These are phyloP conservation scores for Pseudonitzschia pungens DNA, from an alignment of 108 stramenopile species.

Conservation along the genomic window DNA sequence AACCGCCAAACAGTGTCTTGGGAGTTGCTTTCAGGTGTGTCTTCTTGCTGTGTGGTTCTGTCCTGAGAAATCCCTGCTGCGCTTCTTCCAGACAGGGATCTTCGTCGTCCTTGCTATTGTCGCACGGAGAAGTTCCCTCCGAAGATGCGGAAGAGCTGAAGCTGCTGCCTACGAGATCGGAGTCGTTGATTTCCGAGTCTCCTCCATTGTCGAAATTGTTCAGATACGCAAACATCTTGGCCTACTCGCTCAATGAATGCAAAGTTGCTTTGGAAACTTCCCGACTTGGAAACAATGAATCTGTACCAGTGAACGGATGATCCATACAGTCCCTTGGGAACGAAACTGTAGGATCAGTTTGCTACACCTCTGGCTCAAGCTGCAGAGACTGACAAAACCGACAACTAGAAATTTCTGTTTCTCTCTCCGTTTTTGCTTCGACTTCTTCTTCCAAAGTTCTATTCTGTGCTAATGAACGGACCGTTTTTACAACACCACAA, in stretches of 20 bases:
- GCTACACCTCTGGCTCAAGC: too few relatives aligned
- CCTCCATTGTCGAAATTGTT: background rate
- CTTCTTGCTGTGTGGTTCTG: background rate
- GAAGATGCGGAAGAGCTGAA: background rate
- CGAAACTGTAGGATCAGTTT: too few relatives aligned
- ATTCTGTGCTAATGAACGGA: too few relatives aligned
- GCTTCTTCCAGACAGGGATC: conserved; percentile 8
- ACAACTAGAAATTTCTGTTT: background rate
- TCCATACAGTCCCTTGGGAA: too few relatives aligned
- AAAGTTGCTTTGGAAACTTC: too few relatives aligned
- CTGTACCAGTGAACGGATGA: too few relatives aligned
- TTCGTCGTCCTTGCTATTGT: background rate
- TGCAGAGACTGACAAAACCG: background rate
- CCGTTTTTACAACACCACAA: too few relatives aligned
- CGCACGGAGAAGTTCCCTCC: background rate
- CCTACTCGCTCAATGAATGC: too few relatives aligned
- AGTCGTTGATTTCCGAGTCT: background rate
- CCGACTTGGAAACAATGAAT: too few relatives aligned
- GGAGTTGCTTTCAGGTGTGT: background rate
- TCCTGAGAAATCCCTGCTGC: conserved; percentile 7
- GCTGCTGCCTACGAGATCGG: background rate
- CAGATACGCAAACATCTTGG: too few relatives aligned
- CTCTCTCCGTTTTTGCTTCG: too few relatives aligned
- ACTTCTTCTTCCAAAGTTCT: too few relatives aligned
- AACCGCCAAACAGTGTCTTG: background rate